Conservation (phyloP, 164 flowering plant genomes). For the Nymphaea colorata region DNA sequence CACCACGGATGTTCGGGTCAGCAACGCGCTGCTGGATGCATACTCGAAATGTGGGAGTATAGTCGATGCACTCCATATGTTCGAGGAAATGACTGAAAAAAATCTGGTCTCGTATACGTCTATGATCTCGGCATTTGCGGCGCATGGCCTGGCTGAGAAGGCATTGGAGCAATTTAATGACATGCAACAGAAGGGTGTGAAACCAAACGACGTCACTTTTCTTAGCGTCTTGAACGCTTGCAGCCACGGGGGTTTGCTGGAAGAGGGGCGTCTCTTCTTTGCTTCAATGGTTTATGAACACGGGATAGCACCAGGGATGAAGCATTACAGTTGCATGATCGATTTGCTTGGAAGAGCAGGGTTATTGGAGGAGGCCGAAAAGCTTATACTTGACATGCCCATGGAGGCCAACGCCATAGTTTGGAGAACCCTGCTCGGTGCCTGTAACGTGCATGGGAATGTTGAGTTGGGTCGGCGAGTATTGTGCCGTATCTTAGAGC, state of each 20-base stretch:
- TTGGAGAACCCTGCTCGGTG: constrained; percentile 20
- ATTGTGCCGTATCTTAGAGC: constrained; percentile 7
- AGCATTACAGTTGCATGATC: constrained; percentile 19
- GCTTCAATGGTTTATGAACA: constrained; percentile 9
- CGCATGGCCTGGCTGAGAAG: constrained; percentile 15
- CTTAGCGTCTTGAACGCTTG: constrained; percentile 18
- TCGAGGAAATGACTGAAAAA: constrained; percentile 9
- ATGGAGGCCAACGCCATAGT: constrained; percentile 10
- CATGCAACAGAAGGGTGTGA: constrained; percentile 13
- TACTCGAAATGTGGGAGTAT: constrained; percentile 39
- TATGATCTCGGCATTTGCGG: constrained; percentile 13
- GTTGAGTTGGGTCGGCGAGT: constrained; percentile 14
- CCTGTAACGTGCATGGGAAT: constrained; percentile 19
- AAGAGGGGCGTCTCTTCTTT: constrained; percentile 14
- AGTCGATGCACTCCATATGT: constrained; percentile 9
- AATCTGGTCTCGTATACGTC: constrained; percentile 21
- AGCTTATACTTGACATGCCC: constrained; percentile 11
- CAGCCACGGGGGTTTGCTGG: constrained; percentile 20
- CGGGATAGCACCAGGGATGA: constrained; percentile 11
- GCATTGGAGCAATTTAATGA: constrained; percentile 9
- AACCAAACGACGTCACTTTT: constrained; percentile 18
- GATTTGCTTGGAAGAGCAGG: constrained; percentile 23
- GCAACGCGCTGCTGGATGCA: constrained; percentile 25
- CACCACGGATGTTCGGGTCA: constrained; percentile 9
- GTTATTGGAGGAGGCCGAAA: constrained; percentile 18